These are phyloP conservation scores for Kitagawia praeruptora DNA, from an alignment of 129 eudicot species.

Conservation along the genomic window DNA sequence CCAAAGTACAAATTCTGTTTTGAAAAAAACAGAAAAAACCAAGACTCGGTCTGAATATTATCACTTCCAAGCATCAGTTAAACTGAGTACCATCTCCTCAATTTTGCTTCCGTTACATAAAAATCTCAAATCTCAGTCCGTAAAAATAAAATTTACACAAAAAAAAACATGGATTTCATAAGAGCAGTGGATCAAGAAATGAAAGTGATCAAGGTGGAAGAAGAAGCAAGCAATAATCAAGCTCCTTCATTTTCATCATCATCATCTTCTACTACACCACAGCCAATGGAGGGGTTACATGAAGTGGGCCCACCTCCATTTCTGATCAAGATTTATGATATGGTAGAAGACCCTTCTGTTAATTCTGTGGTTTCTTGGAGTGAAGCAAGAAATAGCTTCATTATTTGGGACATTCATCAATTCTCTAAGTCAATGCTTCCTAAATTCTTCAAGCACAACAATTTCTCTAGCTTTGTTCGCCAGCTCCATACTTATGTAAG, in stretches of 20 bases:
- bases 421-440: constrained; percentile 67
- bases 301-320: constrained; percentile 82
- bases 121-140: neutral
- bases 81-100: neutral
- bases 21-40: no score
- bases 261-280: constrained; percentile 30
- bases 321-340: constrained; percentile 60
- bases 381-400: constrained; percentile 54
- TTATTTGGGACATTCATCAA: constrained; percentile 70
- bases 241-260: constrained; percentile 23
- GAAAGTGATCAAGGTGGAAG: neutral
- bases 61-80: neutral
- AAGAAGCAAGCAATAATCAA: neutral
- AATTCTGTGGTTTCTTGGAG: constrained; percentile 87
- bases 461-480: constrained; percentile 84
- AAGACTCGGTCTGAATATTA: no score
- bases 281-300: constrained; percentile 62
- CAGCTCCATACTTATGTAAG: constrained; percentile 97
- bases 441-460: constrained; percentile 63
- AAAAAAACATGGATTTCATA: neutral
- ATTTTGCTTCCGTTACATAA: neutral
- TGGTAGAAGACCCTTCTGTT: constrained; percentile 83
- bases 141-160: neutral
- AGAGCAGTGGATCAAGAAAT: neutral
- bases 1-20: neutral